Conservation (phyloP, 257 asterid species). For the Nicotiana attenuata region DNA sequence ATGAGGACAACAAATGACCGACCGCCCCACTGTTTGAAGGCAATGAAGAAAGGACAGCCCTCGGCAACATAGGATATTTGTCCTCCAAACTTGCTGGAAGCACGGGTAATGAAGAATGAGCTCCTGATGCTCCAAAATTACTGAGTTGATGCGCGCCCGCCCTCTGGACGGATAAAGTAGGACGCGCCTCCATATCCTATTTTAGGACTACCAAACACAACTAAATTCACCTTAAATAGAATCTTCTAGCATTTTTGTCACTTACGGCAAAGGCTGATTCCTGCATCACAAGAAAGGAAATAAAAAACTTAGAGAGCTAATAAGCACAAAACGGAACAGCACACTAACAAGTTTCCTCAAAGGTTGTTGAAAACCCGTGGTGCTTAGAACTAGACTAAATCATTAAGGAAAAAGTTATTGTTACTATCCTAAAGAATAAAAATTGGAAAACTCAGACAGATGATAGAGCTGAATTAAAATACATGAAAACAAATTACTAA, state of each 20-base stretch:
- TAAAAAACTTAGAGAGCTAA: neutral
- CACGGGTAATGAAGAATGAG: constrained; percentile 48
- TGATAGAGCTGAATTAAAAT: neutral
- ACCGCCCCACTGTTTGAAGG: constrained; percentile 47
- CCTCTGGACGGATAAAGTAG: constrained; percentile 49
- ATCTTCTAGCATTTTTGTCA: neutral
- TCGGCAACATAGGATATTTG: constrained; percentile 29
- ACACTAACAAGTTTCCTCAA: neutral
- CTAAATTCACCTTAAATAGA: neutral
- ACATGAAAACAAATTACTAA: neutral
- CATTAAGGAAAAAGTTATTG: neutral
- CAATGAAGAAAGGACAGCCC: constrained; percentile 31
- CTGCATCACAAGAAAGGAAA: neutral
- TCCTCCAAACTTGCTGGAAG: constrained; percentile 35
- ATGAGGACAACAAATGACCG: constrained; percentile 49
- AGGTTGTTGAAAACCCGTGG: neutral
- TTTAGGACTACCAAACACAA: neutral
- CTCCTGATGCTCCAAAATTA: constrained; percentile 54
- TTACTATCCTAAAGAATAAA: neutral
- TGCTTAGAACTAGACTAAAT: neutral
- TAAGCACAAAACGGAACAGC: constrained; percentile 4
- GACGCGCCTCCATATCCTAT: constrained; percentile 53
- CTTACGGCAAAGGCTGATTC: constrained; percentile 5
- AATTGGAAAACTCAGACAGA: neutral
- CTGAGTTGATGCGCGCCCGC: constrained; percentile 38